phyloP scores from a whole-genome alignment of 768 basidiomycete genomes.

The Dioszegia crocea region DNA sequence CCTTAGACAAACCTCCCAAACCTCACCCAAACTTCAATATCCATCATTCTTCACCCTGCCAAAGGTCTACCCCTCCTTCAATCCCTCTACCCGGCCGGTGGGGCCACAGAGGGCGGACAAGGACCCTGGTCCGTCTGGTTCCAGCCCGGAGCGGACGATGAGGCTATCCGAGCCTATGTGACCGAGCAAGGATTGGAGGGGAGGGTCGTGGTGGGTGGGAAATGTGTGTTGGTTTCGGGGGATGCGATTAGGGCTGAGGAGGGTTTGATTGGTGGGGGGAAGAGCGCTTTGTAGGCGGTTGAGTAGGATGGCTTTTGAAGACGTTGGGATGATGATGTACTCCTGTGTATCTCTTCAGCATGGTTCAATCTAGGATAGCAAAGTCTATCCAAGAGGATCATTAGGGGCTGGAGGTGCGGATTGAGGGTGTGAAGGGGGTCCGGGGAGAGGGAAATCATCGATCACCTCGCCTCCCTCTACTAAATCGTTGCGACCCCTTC shows the following conservation, averaged over 20 bases:
- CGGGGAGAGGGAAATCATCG: too few relatives aligned
- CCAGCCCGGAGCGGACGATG: conserved; percentile 80
- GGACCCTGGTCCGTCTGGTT: conserved; percentile 74
- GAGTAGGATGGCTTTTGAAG: too few relatives aligned
- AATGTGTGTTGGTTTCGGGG: conserved; percentile 75
- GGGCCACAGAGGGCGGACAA: conserved; percentile 52
- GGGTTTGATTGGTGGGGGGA: background rate
- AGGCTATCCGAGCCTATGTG: conserved; percentile 62
- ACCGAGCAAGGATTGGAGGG: conserved; percentile 62
- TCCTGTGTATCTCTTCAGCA: too few relatives aligned
- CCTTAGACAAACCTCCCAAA: conserved; percentile 20
- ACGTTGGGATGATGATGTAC: too few relatives aligned
- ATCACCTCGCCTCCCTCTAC: too few relatives aligned
- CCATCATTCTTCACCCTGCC: conserved; percentile 38
- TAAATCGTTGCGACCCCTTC: too few relatives aligned
- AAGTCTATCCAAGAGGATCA: too few relatives aligned
- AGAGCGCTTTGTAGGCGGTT: background rate
- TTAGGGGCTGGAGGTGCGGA: too few relatives aligned
- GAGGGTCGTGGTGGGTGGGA: conserved; percentile 73
- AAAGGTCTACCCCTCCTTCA: conserved; percentile 31
- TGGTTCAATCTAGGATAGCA: too few relatives aligned
- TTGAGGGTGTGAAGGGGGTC: too few relatives aligned
- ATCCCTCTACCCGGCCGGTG: conserved; percentile 24
- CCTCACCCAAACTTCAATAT: conserved; percentile 36
- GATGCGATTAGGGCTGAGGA: conserved; percentile 50